phyloP scores from a whole-genome alignment of 129 eudicot genomes.

The Mikania micrantha region DNA sequence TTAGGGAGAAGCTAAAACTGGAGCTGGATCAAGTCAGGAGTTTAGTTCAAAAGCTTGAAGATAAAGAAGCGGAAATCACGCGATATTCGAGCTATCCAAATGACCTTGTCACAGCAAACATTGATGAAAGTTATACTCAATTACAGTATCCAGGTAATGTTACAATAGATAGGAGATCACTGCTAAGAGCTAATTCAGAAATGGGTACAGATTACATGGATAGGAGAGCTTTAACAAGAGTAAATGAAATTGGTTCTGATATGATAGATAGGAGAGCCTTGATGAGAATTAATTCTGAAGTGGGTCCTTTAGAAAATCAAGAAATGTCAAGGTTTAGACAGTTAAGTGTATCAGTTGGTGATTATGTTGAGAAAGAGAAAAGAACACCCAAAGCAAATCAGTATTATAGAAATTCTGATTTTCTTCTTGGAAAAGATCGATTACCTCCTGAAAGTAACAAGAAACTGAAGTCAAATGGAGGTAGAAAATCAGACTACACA shows the following conservation, averaged over 20 bases:
- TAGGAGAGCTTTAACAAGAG: slow-evolving; percentile 39
- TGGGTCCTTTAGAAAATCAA: slow-evolving; percentile 37
- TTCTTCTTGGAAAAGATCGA: slow-evolving; percentile 71
- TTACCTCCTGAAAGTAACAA: slow-evolving; percentile 83
- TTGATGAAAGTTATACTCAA: slow-evolving; percentile 26
- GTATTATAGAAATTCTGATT: slow-evolving; percentile 60
- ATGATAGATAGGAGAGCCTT: slow-evolving; percentile 21
- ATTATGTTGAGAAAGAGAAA: slow-evolving; percentile 76
- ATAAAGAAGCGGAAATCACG: slow-evolving; percentile 31
- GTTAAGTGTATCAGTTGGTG: slow-evolving; percentile 43
- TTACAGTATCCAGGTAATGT: slow-evolving; percentile 26
- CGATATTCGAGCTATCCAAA: slow-evolving; percentile 8
- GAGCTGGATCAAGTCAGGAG: slow-evolving; percentile 67
- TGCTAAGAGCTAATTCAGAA: slow-evolving; percentile 56
- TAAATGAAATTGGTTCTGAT: slow-evolving; percentile 48
- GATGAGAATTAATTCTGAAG: slow-evolving; percentile 52
- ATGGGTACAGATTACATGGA: slow-evolving; percentile 40
- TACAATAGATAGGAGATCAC: slow-evolving; percentile 17
- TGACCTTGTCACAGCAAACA: neutral
- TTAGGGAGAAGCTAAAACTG: slow-evolving; percentile 41
- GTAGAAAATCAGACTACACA: slow-evolving; percentile 41
- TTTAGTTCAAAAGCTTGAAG: slow-evolving; percentile 46
- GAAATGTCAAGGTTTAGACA: slow-evolving; percentile 45
- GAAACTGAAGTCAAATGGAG: slow-evolving; percentile 41
- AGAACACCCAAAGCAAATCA: slow-evolving; percentile 91